Conservation (phyloP, 306 rosid genomes). For the Carpinus fangiana region DNA sequence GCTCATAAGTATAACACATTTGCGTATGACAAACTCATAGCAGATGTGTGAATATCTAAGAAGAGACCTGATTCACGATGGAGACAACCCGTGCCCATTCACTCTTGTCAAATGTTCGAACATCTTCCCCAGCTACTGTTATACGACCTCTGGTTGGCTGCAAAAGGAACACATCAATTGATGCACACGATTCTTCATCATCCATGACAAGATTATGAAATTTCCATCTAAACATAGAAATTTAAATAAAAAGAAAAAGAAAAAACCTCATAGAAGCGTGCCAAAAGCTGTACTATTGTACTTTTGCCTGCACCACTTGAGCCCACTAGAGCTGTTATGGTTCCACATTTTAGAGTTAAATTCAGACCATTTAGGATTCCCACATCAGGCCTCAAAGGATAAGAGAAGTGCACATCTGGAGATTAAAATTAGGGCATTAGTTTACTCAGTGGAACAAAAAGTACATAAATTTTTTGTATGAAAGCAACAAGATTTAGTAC, state of each 20-base stretch:
- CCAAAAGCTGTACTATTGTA: constrained; percentile 86
- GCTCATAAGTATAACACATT: neutral
- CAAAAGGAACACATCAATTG: constrained; percentile 32
- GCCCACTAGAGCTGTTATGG: constrained; percentile 90
- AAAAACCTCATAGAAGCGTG: constrained; percentile 93
- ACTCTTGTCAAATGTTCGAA: constrained; percentile 86
- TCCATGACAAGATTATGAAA: constrained; percentile 23
- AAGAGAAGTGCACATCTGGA: constrained; percentile 87
- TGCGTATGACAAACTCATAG: constrained; percentile 4
- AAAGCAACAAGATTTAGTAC: constrained; percentile 3
- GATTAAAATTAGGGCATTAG: constrained; percentile 23
- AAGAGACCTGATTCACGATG: constrained; percentile 78
- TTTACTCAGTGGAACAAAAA: constrained; percentile 18
- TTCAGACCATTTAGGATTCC: constrained; percentile 63
- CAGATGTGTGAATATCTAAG: constrained; percentile 21
- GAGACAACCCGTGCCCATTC: constrained; percentile 93
- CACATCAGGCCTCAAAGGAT: constrained; percentile 87
- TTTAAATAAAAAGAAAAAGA: constrained; percentile 9
- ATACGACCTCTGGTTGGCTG: constrained; percentile 84
- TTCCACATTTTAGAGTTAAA: constrained; percentile 79
- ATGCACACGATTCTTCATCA: constrained; percentile 18
- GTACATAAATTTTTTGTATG: neutral
- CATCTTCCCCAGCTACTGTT: constrained; percentile 87
- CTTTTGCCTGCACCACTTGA: constrained; percentile 94
- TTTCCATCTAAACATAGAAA: neutral